Evolutionary conservation across 1,139 yeast genomes (phyloP).

Genomic region (Waltiozyma sp.): DNA sequence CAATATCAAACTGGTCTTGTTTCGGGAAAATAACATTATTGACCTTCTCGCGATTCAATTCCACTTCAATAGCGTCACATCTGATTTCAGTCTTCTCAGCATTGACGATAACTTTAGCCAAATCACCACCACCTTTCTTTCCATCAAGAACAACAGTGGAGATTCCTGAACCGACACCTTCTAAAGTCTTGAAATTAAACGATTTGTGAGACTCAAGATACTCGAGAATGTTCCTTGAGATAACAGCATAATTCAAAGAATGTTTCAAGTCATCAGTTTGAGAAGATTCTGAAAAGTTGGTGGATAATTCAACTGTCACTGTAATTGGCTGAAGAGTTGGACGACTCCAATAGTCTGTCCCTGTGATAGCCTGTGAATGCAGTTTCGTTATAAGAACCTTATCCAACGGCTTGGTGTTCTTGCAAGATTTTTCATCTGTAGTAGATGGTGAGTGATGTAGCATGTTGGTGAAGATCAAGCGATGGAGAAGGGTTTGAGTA

Average conservation of each 20-base stretch:
- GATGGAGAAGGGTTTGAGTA: background rate
- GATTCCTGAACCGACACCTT: conserved; percentile 46
- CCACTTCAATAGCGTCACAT: conserved; percentile 36
- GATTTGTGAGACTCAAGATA: conserved; percentile 36
- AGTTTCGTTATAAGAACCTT: conserved; percentile 27
- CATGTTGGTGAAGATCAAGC: background rate
- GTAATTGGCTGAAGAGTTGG: conserved; percentile 60
- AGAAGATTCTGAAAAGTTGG: conserved; percentile 65
- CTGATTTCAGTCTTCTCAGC: conserved; percentile 34
- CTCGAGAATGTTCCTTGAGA: conserved; percentile 52
- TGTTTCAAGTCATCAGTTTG: conserved; percentile 66
- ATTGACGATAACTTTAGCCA: conserved; percentile 34
- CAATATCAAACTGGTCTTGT: conserved; percentile 24
- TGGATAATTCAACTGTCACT: conserved; percentile 47
- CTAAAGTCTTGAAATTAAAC: conserved; percentile 38
- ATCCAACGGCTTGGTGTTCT: conserved; percentile 4
- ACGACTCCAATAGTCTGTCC: conserved; percentile 69
- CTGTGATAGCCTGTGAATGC: conserved; percentile 54
- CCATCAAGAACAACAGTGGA: conserved; percentile 37
- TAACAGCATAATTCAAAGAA: conserved; percentile 80
- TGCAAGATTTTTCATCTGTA: background rate
- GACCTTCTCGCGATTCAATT: conserved; percentile 18
- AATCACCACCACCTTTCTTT: conserved; percentile 42
- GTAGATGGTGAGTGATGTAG: background rate
- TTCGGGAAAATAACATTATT: conserved; percentile 10